Evolutionary conservation across 805 yeast genomes (phyloP).

Genomic region (Metschnikowia corniflorae): DNA sequence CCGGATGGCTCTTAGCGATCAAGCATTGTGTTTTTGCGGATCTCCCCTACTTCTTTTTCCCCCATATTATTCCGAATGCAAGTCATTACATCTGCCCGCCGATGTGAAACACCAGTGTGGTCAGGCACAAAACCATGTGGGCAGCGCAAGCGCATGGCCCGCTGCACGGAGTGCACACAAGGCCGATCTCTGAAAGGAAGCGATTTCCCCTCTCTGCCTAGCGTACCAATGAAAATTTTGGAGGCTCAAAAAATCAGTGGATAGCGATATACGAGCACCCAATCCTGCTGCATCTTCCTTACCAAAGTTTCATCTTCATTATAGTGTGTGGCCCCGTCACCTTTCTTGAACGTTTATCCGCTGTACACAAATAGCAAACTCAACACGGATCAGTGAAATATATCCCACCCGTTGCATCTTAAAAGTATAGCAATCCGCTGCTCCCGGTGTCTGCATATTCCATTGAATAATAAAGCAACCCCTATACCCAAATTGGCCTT

Average conservation of each 20-base stretch:
- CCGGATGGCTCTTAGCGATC: too few relatives aligned
- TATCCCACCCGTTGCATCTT: too few relatives aligned
- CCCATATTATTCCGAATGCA: too few relatives aligned
- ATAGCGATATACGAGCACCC: conserved; percentile 4
- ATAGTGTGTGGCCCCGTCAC: neutral
- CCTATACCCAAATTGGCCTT: neutral
- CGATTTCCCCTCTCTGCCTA: conserved; percentile 14
- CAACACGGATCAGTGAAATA: too few relatives aligned
- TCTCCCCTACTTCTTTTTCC: too few relatives aligned
- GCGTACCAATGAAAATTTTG: conserved; percentile 14
- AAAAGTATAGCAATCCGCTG: conserved; percentile 5
- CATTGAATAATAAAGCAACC: neutral
- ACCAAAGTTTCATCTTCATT: neutral
- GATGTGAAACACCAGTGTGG: neutral
- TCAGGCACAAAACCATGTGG: neutral
- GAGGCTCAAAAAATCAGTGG: conserved; percentile 2
- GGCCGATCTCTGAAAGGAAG: conserved; percentile 7
- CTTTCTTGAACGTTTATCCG: neutral
- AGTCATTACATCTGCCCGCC: neutral
- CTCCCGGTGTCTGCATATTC: conserved; percentile 6
- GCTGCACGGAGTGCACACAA: conserved; percentile 10
- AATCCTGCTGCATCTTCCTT: neutral
- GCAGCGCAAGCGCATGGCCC: conserved; percentile 9
- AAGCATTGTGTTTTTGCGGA: too few relatives aligned
- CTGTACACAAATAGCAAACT: neutral